Percentiles rank a stretch among this genome's conserved stretches.
These are phyloP conservation scores for Chaetothyriales sp. DNA, from an alignment of 2,329 filamentous ascomycete species.

Conservation along the genomic window DNA sequence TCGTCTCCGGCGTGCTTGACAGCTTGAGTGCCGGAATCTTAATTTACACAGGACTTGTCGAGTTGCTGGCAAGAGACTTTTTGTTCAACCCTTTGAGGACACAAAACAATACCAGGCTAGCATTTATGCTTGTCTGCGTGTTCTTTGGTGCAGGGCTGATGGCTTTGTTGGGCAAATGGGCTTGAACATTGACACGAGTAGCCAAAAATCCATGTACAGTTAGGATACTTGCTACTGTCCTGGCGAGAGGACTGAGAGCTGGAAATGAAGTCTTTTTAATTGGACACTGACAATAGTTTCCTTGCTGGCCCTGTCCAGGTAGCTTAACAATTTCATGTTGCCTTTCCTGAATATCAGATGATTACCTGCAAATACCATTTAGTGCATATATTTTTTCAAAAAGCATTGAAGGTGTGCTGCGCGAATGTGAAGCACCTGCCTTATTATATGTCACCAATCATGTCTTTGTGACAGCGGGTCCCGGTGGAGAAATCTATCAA, in stretches of 20 bases:
- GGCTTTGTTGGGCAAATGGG: slow-evolving; percentile 40
- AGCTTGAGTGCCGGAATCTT: slow-evolving; percentile 37
- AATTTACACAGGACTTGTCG: slow-evolving; percentile 38
- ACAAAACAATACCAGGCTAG: slow-evolving; percentile 33
- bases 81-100: slow-evolving; percentile 35
- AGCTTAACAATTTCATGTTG: too few relatives aligned
- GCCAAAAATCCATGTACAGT: neutral
- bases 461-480: neutral
- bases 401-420: too few relatives aligned
- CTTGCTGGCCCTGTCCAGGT: too few relatives aligned
- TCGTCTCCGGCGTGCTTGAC: slow-evolving; percentile 35
- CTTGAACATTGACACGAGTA: slow-evolving; percentile 18
- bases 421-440: too few relatives aligned
- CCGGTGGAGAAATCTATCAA: neutral
- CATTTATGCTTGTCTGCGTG: slow-evolving; percentile 13
- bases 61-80: slow-evolving; percentile 38
- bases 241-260: too few relatives aligned
- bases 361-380: too few relatives aligned
- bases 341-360: too few relatives aligned
- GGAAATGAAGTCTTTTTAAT: too few relatives aligned
- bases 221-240: too few relatives aligned
- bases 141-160: slow-evolving; percentile 33
- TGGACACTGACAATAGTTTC: too few relatives aligned
- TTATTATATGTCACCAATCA: neutral
- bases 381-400: too few relatives aligned